These are phyloP conservation scores for Arthrobotrys conoides DNA, from an alignment of 2,329 filamentous ascomycete species.

Conservation along the genomic window DNA sequence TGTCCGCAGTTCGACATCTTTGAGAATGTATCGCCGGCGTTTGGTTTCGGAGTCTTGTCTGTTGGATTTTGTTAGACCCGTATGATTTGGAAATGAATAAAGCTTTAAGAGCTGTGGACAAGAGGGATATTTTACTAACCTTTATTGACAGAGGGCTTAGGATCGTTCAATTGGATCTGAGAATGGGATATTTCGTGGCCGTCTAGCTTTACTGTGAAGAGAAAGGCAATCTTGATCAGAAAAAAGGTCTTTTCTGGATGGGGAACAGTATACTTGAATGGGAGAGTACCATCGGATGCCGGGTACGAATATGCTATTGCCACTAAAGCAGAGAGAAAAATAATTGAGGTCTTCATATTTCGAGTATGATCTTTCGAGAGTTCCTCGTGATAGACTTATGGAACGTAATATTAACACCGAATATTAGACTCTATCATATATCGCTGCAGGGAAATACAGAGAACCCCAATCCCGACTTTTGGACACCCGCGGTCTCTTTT, in stretches of 20 bases:
- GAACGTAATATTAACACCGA: not conserved
- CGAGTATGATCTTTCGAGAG: too few relatives aligned
- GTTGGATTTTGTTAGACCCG: not conserved
- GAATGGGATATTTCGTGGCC: not conserved
- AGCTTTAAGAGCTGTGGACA: not conserved
- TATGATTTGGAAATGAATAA: not conserved
- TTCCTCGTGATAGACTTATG: too few relatives aligned
- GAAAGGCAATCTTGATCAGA: not conserved
- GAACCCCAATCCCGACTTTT: not conserved
- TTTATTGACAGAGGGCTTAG: not conserved
- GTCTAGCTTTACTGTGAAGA: not conserved
- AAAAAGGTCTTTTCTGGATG: not conserved
- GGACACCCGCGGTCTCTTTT: not conserved
- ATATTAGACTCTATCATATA: too few relatives aligned
- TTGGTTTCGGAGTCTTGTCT: slow-evolving; percentile 2
- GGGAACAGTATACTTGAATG: not conserved
- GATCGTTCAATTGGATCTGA: not conserved
- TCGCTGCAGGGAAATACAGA: not conserved
- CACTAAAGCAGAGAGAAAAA: not conserved
- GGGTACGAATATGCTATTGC: not conserved
- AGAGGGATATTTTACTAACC: not conserved
- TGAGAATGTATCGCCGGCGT: not conserved
- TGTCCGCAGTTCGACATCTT: slow-evolving; percentile 2
- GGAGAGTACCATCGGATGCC: not conserved
- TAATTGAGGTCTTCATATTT: not conserved